These are phyloP conservation scores for Colletotrichum chrysophilum DNA, from an alignment of 2,329 filamentous ascomycete genomes.

Conservation along the genomic window DNA sequence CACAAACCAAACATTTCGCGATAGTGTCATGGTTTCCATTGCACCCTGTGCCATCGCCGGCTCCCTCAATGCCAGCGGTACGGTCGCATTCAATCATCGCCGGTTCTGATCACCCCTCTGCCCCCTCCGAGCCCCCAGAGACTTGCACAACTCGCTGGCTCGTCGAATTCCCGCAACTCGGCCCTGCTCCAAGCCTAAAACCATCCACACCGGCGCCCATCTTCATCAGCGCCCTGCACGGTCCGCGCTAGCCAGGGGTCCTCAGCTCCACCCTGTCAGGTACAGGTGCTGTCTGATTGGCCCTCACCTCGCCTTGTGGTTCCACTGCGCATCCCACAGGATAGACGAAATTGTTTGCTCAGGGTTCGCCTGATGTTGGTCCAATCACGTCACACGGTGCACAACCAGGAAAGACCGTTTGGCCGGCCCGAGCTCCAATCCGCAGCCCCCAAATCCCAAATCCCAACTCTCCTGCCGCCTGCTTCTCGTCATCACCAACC, in stretches of 20 bases:
- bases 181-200: not conserved
- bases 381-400: not conserved
- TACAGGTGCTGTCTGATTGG: conserved; percentile 7
- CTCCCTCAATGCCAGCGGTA: not conserved
- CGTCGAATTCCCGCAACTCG: not conserved
- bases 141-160: not conserved
- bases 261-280: conserved; percentile 6
- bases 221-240: conserved; percentile 16
- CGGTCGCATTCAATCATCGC: not conserved
- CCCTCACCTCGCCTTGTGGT: accelerated
- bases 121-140: not conserved
- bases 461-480: not conserved
- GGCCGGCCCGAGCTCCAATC: conserved; percentile 2
- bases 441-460: conserved; percentile 3
- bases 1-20: conserved; percentile 8
- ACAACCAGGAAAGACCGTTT: not conserved
- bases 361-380: not conserved
- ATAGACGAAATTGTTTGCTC: conserved; percentile 20
- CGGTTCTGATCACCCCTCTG: not conserved
- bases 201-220: conserved; percentile 21
- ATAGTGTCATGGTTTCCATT: not conserved
- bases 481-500: not conserved
- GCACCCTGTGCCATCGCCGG: not conserved
- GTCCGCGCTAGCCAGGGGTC: conserved; percentile 2
- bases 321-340: not conserved